Percentiles rank a stretch among this genome's conserved stretches.
phyloP scores from a whole-genome alignment of 768 basidiomycete species.

The Dentipellis sp. region DNA sequence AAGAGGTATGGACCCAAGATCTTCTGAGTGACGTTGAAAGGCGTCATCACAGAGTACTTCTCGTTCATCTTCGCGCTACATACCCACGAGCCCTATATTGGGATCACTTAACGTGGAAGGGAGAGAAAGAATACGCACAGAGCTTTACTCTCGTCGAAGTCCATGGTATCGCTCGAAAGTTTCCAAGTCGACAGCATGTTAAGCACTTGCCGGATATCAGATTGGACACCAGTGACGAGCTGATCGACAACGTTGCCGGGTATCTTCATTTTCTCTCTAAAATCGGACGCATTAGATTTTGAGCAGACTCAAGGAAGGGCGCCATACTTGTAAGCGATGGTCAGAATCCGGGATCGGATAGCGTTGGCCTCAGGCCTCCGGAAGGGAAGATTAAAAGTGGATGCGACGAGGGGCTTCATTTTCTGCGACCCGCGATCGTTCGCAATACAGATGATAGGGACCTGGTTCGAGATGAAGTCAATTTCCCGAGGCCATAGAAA shows the following conservation, averaged over 20 bases:
- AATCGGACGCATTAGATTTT: not conserved
- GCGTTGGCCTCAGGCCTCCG: slow-evolving; percentile 42
- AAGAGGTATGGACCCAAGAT: slow-evolving; percentile 90
- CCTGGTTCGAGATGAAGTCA: slow-evolving; percentile 31
- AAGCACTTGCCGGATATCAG: slow-evolving; percentile 93
- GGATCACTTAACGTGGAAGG: not conserved
- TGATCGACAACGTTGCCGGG: slow-evolving; percentile 88
- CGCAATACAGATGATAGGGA: slow-evolving; percentile 96
- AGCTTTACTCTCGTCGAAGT: slow-evolving; percentile 86
- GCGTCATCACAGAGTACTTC: slow-evolving; percentile 84
- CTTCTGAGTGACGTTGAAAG: slow-evolving; percentile 86
- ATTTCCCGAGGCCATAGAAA: not conserved
- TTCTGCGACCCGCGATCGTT: slow-evolving; percentile 87
- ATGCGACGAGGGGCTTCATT: slow-evolving; percentile 72
- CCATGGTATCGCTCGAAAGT: slow-evolving; percentile 70
- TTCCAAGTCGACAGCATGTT: slow-evolving; percentile 99
- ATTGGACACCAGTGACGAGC: slow-evolving; percentile 80
- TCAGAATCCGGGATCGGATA: slow-evolving; percentile 50
- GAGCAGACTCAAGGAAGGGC: not conserved
- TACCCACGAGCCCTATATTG: not conserved
- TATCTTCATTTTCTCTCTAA: slow-evolving; percentile 89
- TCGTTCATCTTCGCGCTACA: slow-evolving; percentile 68
- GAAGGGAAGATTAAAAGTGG: slow-evolving; percentile 72
- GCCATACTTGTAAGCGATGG: slow-evolving; percentile 81
- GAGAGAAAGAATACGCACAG: slow-evolving; percentile 47